Conservation (phyloP, 1,139 yeast genomes). For the Lodderomyces parapsilosis region DNA sequence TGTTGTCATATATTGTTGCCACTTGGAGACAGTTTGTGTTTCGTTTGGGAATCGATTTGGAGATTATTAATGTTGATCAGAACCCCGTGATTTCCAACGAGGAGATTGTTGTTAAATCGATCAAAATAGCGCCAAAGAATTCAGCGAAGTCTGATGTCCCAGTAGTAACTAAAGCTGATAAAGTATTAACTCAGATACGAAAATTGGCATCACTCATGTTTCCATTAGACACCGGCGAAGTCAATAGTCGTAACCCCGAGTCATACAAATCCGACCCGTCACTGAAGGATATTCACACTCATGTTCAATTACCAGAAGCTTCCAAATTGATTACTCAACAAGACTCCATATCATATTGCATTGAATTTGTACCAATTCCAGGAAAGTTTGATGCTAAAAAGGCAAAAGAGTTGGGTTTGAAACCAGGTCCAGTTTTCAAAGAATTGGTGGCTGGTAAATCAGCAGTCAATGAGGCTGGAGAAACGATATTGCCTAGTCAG, state of each 20-base stretch:
- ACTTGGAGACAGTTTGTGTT: slow-evolving; percentile 92
- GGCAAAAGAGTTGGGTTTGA: slow-evolving; percentile 70
- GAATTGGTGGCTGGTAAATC: slow-evolving; percentile 59
- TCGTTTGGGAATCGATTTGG: slow-evolving; percentile 67
- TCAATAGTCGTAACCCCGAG: slow-evolving; percentile 36
- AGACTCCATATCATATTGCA: slow-evolving; percentile 52
- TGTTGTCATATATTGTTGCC: slow-evolving; percentile 56
- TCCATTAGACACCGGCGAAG: slow-evolving; percentile 43
- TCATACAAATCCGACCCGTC: slow-evolving; percentile 42
- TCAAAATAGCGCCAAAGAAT: slow-evolving; percentile 29
- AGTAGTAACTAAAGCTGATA: slow-evolving; percentile 20
- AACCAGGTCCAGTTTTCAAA: slow-evolving; percentile 60
- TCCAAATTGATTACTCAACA: slow-evolving; percentile 22
- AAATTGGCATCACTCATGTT: slow-evolving; percentile 48
- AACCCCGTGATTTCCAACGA: slow-evolving; percentile 47
- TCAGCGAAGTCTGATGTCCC: neutral
- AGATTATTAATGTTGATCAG: slow-evolving; percentile 34
- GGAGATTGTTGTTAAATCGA: slow-evolving; percentile 51
- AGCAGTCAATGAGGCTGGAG: slow-evolving; percentile 61
- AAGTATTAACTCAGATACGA: slow-evolving; percentile 6
- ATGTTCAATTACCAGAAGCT: slow-evolving; percentile 33
- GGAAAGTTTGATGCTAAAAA: slow-evolving; percentile 72
- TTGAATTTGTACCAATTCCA: slow-evolving; percentile 64
- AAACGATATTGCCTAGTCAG: slow-evolving; percentile 60
- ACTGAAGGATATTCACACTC: slow-evolving; percentile 44